phyloP scores from a whole-genome alignment of 2,329 filamentous ascomycete species.

The Nannizzia gypsea region DNA sequence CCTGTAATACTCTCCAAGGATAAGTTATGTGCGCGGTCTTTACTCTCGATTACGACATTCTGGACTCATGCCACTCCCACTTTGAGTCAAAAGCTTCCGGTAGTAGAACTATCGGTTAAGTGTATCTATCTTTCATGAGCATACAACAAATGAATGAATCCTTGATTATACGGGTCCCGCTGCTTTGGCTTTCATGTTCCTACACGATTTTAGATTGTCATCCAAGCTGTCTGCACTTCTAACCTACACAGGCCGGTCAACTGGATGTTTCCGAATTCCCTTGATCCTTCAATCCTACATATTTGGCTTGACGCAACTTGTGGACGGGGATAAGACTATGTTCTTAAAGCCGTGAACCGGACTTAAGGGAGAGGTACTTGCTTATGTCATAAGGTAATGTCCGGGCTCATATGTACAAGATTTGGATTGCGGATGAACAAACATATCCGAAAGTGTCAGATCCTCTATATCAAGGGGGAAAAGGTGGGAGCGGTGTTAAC shows the following conservation, averaged over 20 bases:
- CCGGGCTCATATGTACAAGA: too few species aligned
- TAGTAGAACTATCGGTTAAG: neutral
- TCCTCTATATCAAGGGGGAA: neutral
- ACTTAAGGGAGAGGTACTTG: neutral
- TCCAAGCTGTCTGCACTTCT: too few species aligned
- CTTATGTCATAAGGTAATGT: neutral
- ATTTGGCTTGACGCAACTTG: too few species aligned
- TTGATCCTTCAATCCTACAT: too few species aligned
- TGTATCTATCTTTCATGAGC: neutral
- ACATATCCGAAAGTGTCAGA: neutral
- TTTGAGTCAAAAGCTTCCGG: neutral
- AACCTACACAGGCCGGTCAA: too few species aligned
- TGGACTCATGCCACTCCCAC: neutral
- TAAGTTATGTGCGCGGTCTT: neutral
- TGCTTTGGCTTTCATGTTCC: neutral
- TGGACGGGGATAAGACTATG: neutral
- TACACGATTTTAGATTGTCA: neutral
- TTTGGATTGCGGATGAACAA: too few species aligned
- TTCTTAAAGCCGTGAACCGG: neutral
- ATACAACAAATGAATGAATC: conserved; percentile 1
- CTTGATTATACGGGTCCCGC: neutral
- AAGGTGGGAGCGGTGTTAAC: neutral
- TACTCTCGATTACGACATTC: neutral
- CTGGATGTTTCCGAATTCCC: too few species aligned
- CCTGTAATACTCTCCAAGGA: conserved; percentile 39